These are phyloP conservation scores for Phytophthora pisi DNA, from an alignment of 352 stramenopile genomes.

Conservation along the genomic window DNA sequence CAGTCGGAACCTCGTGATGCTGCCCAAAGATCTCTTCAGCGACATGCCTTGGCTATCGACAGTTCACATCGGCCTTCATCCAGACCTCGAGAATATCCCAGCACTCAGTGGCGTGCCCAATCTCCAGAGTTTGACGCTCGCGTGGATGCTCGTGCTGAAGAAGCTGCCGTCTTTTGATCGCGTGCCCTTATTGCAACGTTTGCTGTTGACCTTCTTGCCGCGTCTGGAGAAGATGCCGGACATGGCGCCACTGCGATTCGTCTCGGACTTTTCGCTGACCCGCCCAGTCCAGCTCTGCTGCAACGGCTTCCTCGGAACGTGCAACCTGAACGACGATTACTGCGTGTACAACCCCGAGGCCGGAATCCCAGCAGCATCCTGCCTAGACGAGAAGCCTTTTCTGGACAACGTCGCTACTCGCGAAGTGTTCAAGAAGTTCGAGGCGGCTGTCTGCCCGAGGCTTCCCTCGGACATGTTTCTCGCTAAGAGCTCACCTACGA, in stretches of 20 bases:
- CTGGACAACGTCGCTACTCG: slow-evolving; percentile 17
- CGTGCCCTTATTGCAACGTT: slow-evolving; percentile 10
- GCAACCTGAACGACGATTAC: slow-evolving; percentile 25
- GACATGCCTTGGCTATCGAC: slow-evolving; percentile 29
- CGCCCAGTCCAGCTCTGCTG: slow-evolving; percentile 22
- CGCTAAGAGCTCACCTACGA: slow-evolving; percentile 6
- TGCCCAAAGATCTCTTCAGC: slow-evolving; percentile 28
- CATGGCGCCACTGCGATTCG: slow-evolving; percentile 1
- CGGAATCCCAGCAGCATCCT: slow-evolving; percentile 15
- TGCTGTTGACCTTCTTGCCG: slow-evolving; percentile 17
- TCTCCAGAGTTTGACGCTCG: slow-evolving; percentile 28
- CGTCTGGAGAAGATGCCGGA: slow-evolving; percentile 19
- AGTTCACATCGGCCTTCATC: slow-evolving; percentile 26
- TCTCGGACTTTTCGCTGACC: slow-evolving; percentile 15
- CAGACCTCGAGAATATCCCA: slow-evolving; percentile 10
- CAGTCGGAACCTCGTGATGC: slow-evolving; percentile 10
- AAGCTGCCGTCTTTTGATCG: slow-evolving; percentile 13
- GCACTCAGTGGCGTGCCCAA: slow-evolving; percentile 27
- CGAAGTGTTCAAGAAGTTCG: slow-evolving; percentile 16
- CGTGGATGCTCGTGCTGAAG: slow-evolving; percentile 9
- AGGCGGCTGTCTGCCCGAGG: slow-evolving; percentile 18
- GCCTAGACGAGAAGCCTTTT: slow-evolving; percentile 19
- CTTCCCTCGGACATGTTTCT: slow-evolving; percentile 11
- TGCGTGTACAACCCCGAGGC: slow-evolving; percentile 9
- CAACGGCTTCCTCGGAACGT: slow-evolving; percentile 29